These are phyloP conservation scores for Puccinia polysora DNA, from an alignment of 1,284 basidiomycete genomes.

Conservation along the genomic window DNA sequence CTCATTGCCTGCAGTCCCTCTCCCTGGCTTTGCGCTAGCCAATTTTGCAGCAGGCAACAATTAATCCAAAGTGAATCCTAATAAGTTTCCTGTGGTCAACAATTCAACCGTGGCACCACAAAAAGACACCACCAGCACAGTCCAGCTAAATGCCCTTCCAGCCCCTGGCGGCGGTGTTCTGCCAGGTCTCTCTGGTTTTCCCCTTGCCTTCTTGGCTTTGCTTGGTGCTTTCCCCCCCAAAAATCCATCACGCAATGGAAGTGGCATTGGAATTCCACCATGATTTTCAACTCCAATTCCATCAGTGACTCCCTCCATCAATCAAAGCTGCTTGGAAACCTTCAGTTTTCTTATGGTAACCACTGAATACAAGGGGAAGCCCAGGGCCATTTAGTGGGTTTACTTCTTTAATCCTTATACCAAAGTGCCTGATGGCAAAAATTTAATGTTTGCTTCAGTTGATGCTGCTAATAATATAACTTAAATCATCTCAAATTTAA, in stretches of 20 bases:
- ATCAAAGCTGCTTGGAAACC: conserved; percentile 11
- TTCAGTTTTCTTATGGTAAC: background rate
- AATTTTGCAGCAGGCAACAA: background rate
- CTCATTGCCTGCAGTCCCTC: conserved; percentile 1
- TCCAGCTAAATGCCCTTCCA: too few relatives aligned
- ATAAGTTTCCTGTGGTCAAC: background rate
- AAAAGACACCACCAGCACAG: too few relatives aligned
- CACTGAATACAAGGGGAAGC: background rate
- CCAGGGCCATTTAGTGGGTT: background rate
- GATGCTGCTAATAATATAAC: conserved; percentile 26
- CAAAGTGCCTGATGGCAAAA: conserved; percentile 17
- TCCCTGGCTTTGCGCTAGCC: conserved; percentile 6
- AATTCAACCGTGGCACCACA: conserved; percentile 7
- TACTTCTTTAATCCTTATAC: conserved; percentile 19
- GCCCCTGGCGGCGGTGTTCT: background rate
- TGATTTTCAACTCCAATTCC: background rate
- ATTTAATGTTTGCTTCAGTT: conserved; percentile 13
- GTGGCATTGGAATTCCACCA: background rate
- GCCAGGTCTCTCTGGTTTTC: background rate
- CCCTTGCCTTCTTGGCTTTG: background rate
- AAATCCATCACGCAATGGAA: background rate
- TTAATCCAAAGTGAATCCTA: background rate
- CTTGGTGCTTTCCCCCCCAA: conserved; percentile 1
- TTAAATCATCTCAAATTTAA: background rate
- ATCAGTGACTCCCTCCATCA: background rate